Evolutionary conservation across 176 grass and related monocot genomes (phyloP), one percentile per base, ranked within the genome.

Genomic region (Canna indica): DNA sequence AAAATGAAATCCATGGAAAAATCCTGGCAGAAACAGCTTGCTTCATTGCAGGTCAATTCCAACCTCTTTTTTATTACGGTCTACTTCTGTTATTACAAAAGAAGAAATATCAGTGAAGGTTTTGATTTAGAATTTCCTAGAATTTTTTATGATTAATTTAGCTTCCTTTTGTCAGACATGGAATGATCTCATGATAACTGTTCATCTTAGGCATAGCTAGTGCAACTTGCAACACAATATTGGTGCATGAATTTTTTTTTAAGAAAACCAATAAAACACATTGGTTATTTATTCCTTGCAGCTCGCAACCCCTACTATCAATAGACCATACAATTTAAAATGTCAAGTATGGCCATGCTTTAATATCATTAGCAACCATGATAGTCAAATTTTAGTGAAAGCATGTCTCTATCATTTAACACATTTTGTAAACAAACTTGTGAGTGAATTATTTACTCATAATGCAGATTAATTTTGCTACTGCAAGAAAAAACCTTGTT

Each of bases 1-100:
- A 99, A 88, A 85, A 99, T 99, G 95, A 93, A 94, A 80, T 79
- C 65, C 16, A 94, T 99, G 90, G 95, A 99, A 80, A 74, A 84
- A n/a, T 75, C 80, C 38, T 94, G 95, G 95, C 86, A 94, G 86
- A 93, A 90, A 79, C 90, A 99, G 65, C 78, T 99, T 54, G 73
- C 84, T 68, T 94, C 95, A 68, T 67, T 99, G 69, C 95, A 99
- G 89, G 95, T 99, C 72, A 83, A 47, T 31, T 65, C 7, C 29
- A 38, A 38, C 15, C 11, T 9, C 17, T 10, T 18, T 9, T 36
- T 59, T 22, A 22, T 20, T 20, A 17, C 4, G 36, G 14, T 26
- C 3, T 29, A 59, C 41, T 46, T 0, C 8, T 25, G 31, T 13
- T 24, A 3, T 72, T 50, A 26, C 17, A 8, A 30, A 29, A 7